Base-by-base conservation (phyloP, 139 green algal genomes). In the Prasinococcaceae sp. region DNA sequence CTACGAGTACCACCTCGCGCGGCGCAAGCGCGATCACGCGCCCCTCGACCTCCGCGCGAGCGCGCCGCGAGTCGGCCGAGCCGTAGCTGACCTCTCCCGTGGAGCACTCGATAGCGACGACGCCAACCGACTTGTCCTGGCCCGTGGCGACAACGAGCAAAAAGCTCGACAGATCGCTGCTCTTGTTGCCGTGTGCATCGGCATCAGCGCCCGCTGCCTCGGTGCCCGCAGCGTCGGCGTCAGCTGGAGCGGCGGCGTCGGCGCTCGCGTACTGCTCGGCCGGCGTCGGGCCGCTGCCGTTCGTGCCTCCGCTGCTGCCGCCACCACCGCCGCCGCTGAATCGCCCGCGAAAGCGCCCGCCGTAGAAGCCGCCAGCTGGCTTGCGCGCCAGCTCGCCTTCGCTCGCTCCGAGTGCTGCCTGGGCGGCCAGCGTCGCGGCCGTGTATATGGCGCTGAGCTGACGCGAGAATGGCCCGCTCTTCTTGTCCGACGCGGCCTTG, bases 391-490 rank as follows among this genome's bases (percentile, higher is more conserved):
- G n/a, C n/a, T n/a, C 32, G 22, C 29, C 48, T 33, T 30, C 51
- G 16, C 50, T 22, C n/a, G 36, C 61, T 17, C 60, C 69, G 17
- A 68, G 30, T 42, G 53, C 51, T 25, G 26, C 50, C 20, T 8
- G 26, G 28, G 66, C 78, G 57, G 95, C 85, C 20, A 96, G 69
- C 2, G 87, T 96, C 28, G 80, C 78, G 6, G 66, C 55, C 3
- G 84, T 95, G 72, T 90, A 93, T 2, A 94, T 38, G 0, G 71
- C 84, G 0, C 82, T 84, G 19, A 96, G 51, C 24, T 65, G 29
- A 8, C 87, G 68, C 35, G 62, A 62, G 53, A 96, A 96, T 20
- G 79, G 74, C 1, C 69, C 72, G 30, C 42, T 45, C 22, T 64
- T 61, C 47, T 78, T 92, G 53, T 65, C 39, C 4, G 69, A 68